Evolutionary conservation across 225 moss, liverwort and hornwort genomes (phyloP).

Genomic region (Pleurozium schreberi): DNA sequence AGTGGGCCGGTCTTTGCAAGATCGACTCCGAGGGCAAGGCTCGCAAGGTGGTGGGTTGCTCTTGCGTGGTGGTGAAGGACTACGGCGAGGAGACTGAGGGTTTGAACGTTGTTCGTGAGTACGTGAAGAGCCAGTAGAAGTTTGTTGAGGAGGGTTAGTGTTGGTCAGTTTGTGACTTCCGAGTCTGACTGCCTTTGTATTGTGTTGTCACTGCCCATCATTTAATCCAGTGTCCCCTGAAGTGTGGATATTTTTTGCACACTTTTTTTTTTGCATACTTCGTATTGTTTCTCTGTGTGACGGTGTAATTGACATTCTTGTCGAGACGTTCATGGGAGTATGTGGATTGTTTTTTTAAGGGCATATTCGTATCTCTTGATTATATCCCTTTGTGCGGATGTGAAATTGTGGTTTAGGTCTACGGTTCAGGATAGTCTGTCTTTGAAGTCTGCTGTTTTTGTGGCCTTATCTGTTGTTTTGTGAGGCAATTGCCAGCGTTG

Average conservation of each 20-base stretch:
- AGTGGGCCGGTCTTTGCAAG: slow-evolving; percentile 46
- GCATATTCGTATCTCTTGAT: background rate
- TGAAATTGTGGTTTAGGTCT: background rate
- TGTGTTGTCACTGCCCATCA: background rate
- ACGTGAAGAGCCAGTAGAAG: slow-evolving; percentile 28
- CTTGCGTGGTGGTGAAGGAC: slow-evolving; percentile 41
- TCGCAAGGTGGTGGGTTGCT: slow-evolving; percentile 36
- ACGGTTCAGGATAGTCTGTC: background rate
- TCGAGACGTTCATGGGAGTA: background rate
- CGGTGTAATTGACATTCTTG: background rate
- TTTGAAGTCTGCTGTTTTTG: no score
- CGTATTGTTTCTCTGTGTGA: background rate
- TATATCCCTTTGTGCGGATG: background rate
- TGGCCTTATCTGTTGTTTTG: background rate
- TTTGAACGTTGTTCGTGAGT: slow-evolving; percentile 35
- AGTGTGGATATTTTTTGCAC: background rate
- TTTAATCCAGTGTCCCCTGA: background rate
- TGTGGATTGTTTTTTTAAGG: no score
- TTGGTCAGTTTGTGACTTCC: background rate
- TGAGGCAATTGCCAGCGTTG: background rate
- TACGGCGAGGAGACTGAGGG: slow-evolving; percentile 47
- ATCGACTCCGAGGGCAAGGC: slow-evolving; percentile 45
- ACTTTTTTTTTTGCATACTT: background rate
- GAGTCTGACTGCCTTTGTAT: background rate
- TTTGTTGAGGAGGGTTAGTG: background rate